Conservation (phyloP, 768 basidiomycete species). For the Dendrothele bispora region DNA sequence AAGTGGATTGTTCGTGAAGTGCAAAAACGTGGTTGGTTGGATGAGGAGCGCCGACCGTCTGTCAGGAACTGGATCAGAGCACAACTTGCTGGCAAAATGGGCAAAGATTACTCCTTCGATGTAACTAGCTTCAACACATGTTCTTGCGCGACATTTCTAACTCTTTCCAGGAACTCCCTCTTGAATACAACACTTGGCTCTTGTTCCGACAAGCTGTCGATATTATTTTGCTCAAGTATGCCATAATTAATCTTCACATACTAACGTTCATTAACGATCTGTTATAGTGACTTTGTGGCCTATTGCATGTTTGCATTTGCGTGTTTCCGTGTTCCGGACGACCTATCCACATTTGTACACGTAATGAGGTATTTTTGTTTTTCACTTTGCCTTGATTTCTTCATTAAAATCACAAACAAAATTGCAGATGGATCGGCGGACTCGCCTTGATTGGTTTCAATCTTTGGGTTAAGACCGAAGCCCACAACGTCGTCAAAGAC, state of each 20-base stretch:
- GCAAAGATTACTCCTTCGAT: slow-evolving; percentile 90
- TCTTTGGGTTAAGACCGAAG: slow-evolving; percentile 97
- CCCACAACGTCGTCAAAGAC: slow-evolving; percentile 96
- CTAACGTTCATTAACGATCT: slow-evolving; percentile 3
- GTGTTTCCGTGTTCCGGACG: slow-evolving; percentile 84
- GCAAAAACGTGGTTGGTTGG: slow-evolving; percentile 85
- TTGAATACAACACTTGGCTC: slow-evolving; percentile 97
- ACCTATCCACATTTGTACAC: slow-evolving; percentile 72
- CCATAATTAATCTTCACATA: no score
- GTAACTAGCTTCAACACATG: slow-evolving; percentile 40
- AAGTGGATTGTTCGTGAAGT: slow-evolving; percentile 90
- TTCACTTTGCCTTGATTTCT: not conserved
- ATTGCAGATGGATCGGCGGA: slow-evolving; percentile 88
- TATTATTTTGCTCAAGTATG: slow-evolving; percentile 92
- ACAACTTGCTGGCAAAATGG: slow-evolving; percentile 92
- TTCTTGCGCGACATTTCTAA: not conserved
- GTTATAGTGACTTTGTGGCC: slow-evolving; percentile 82
- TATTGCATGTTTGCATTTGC: slow-evolving; percentile 96
- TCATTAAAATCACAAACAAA: slow-evolving; percentile 9
- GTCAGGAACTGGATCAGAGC: slow-evolving; percentile 81
- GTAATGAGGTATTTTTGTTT: slow-evolving; percentile 60
- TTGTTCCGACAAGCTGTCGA: slow-evolving; percentile 96
- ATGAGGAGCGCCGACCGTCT: slow-evolving; percentile 58
- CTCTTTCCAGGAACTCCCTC: slow-evolving; percentile 66
- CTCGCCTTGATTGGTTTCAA: slow-evolving; percentile 88